Evolutionary conservation across 129 eudicot species (phyloP).

Genomic region (Rutidosis leptorrhynchoides): DNA sequence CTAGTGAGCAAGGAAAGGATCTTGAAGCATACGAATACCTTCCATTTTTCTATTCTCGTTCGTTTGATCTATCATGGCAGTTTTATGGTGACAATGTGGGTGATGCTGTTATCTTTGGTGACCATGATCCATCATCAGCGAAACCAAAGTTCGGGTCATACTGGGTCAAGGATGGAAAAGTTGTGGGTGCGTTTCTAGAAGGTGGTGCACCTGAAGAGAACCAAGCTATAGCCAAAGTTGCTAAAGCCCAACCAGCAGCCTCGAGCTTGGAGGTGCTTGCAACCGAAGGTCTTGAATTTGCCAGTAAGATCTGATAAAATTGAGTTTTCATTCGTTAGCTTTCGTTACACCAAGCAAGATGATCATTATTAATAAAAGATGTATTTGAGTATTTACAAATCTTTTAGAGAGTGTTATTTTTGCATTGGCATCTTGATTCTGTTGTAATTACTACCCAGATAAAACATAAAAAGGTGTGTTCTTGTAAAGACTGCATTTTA

Average conservation of each 20-base stretch:
- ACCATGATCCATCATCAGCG: slow-evolving; percentile 47
- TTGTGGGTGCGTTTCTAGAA: slow-evolving; percentile 66
- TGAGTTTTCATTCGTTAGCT: too few relatives aligned
- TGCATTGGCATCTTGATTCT: too few relatives aligned
- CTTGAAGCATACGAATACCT: slow-evolving; percentile 20
- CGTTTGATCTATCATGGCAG: slow-evolving; percentile 80
- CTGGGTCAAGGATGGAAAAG: slow-evolving; percentile 74
- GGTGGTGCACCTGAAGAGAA: slow-evolving; percentile 73
- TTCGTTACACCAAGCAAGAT: too few relatives aligned
- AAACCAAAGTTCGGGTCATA: slow-evolving; percentile 64
- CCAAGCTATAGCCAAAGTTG: slow-evolving; percentile 62
- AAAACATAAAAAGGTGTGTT: too few relatives aligned
- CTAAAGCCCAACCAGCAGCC: slow-evolving; percentile 56
- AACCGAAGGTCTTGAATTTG: slow-evolving; percentile 54
- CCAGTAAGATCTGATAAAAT: slow-evolving; percentile 37
- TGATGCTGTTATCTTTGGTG: slow-evolving; percentile 46
- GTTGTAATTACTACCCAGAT: too few relatives aligned
- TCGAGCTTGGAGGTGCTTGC: slow-evolving; percentile 49
- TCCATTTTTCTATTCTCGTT: slow-evolving; percentile 68
- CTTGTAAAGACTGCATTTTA: too few relatives aligned
- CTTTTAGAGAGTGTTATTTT: too few relatives aligned
- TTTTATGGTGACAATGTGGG: slow-evolving; percentile 81
- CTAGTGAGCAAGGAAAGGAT: slow-evolving; percentile 50
- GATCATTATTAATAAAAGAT: too few relatives aligned
- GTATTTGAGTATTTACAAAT: too few relatives aligned